Evolutionary conservation across 805 yeast genomes (phyloP), one percentile per base, ranked within the genome.

Genomic region (Candida silvatica): DNA sequence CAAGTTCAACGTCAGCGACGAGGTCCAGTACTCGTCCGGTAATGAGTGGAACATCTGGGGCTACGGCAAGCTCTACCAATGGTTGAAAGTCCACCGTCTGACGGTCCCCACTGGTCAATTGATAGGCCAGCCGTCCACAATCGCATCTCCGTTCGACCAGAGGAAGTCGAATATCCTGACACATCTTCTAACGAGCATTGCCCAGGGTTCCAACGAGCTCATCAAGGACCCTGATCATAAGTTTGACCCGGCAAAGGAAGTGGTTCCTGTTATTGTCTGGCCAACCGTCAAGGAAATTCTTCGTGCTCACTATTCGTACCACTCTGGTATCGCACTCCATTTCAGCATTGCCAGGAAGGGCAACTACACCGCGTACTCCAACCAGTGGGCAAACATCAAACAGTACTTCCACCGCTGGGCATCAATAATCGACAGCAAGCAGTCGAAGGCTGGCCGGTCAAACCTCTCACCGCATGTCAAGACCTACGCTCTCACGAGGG

Each of bases 381-480:
- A 52, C 12, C 80, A 74, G 34, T 61, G 67, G 38, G 42, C 51
- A 5, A 61, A 65, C 12, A 42, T 80, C 14, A 47, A 48, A 27
- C 64, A 67, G 1, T 61, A 61, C 34, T 51, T 77, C n/a, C 46
- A 64, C 42, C 54, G 51, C 34, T 75, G 83, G 80, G 49, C 52
- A 5, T 44, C 56, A 3, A 26, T 32, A 30, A 29, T 42, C 24
- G 37, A 37, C 4, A 56, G 32, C 44, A 49, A 22, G 36, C 17
- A 47, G 6, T 42, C 50, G 1, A 45, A 32, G 31, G 48, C 61
- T 0, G 50, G 54, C 2, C 40, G 63, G 30, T 30, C 47, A 0
- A 39, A 40, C 17, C 34, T 58, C n/a, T 46, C 58, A 4, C 59
- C 63, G 3, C 95, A 85, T 55, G 76, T 79, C 11, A 85, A 85